Evolutionary conservation across 768 basidiomycete genomes (phyloP).

Genomic region (Termitomyces sp.): DNA sequence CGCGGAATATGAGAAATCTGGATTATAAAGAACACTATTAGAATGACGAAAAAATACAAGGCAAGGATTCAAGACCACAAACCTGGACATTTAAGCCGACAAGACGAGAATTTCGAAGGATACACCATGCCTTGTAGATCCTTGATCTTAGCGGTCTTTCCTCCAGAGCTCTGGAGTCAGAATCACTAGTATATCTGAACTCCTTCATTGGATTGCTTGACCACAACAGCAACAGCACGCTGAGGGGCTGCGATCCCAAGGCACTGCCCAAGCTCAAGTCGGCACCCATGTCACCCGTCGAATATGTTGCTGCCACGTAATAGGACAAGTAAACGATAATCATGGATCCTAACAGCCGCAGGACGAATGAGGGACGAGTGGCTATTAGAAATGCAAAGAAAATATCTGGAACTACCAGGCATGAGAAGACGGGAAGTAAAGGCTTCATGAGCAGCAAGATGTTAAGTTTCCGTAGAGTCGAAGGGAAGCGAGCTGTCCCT

Average conservation of each 20-base stretch:
- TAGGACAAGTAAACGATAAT: not conserved
- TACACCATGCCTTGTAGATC: conserved; percentile 1
- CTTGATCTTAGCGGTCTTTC: not conserved
- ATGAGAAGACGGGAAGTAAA: conserved; percentile 1
- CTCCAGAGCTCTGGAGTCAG: not conserved
- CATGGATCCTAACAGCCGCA: conserved; percentile 3
- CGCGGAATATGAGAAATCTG: not conserved
- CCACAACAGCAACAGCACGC: conserved; percentile 3
- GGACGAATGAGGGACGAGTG: not conserved
- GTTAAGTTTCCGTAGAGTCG: not conserved
- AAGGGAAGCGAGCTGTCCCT: not conserved
- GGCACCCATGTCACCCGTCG: not conserved
- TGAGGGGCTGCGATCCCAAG: not conserved
- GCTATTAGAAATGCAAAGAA: conserved; percentile 4
- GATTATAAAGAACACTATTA: not conserved
- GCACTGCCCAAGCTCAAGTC: conserved; percentile 4
- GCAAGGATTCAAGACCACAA: not conserved
- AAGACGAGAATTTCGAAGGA: conserved; percentile 1
- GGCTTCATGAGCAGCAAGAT: conserved; percentile 1
- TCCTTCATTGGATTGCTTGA: conserved; percentile 4
- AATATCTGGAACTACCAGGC: conserved; percentile 1
- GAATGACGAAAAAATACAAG: not conserved
- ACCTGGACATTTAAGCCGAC: conserved; percentile 8
- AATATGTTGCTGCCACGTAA: conserved; percentile 4
- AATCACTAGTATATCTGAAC: not conserved